Base-by-base conservation (phyloP, 2,329 filamentous ascomycete genomes). In the Fusarium brevicatenulatum region DNA sequence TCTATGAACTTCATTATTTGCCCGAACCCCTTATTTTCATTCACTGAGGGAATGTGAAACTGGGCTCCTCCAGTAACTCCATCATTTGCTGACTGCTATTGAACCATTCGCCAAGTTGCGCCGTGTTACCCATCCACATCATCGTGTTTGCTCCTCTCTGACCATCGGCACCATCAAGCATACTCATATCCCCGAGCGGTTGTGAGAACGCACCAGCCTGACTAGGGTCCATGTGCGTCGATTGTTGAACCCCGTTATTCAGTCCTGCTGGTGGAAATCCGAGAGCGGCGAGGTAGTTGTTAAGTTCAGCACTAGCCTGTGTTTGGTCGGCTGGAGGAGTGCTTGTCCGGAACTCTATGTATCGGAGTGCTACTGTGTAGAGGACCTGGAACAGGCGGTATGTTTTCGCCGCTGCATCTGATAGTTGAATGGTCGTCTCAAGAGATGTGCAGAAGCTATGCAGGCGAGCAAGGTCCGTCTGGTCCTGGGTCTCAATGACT, bases 341-440 rank as follows among this genome's bases (percentile, higher is more conserved):
- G 11, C 66, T 69, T 34, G 72, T 74, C 56, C 87, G 88, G 5
- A 88, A 86, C 75, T 90, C 87, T 21, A 91, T 82, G 70, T 91
- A 91, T 9, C 90, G 82, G 40, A 85, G 83, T 1, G 89, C 89
- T 12, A 91, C 86, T 40, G 84, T 88, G 70, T 87, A 85, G 55
- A 91, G 85, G 5, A 90, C 85, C 52, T 88, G 85, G 70, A 89
- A 91, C 19, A 91, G 83, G 32, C 85, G 87, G 68, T 89, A 85
- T 21, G 90, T 81, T 71, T 88, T 88, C 32, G 84, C 82, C 11
- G 88, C 86, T 1, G 87, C 86, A 61, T 88, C 77, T 4, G 82
- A 84, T 5, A 83, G 72, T 9, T 85, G 82, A 37, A 83, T 83
- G 9, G 85, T 85, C 0, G 84, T 83, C 64, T 86, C 84, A 4